These are phyloP conservation scores for Zelopaecilomyces penicillatus DNA, from an alignment of 2,329 filamentous ascomycete genomes.

Conservation along the genomic window DNA sequence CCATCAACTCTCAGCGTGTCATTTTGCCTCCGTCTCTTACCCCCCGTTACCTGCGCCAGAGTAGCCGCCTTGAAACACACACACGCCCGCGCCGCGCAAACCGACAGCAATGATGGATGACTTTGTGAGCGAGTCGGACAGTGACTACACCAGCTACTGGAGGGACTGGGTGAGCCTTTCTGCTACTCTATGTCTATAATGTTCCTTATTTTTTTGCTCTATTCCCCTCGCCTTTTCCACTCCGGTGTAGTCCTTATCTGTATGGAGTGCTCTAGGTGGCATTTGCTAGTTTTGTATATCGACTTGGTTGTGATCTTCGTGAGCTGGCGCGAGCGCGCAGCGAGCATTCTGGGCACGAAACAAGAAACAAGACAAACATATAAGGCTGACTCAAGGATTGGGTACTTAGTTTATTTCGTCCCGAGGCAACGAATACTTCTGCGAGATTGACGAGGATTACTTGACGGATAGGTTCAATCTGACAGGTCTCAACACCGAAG, in stretches of 20 bases:
- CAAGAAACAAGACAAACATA: background rate
- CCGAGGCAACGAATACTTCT: conserved; percentile 97
- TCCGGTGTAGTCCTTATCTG: too few species aligned
- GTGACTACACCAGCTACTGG: conserved; percentile 99
- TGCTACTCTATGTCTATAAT: background rate
- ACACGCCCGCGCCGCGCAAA: background rate
- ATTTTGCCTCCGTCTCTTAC: too few species aligned
- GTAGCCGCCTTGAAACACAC: too few species aligned
- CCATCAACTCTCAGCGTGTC: too few species aligned
- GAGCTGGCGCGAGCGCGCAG: too few species aligned
- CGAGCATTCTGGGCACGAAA: too few species aligned
- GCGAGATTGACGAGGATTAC: conserved; percentile 99
- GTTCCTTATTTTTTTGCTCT: too few species aligned
- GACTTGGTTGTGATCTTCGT: too few species aligned
- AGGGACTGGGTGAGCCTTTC: conserved; percentile 80
- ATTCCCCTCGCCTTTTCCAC: too few species aligned
- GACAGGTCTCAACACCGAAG: conserved; percentile 92
- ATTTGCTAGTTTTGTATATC: background rate
- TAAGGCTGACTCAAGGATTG: background rate
- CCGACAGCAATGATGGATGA: conserved; percentile 67
- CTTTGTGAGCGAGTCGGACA: conserved; percentile 95
- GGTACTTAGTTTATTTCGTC: conserved; percentile 83
- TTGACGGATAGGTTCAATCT: conserved; percentile 97
- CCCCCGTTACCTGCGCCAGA: too few species aligned
- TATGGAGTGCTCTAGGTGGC: background rate